Evolutionary conservation across 805 yeast genomes (phyloP), one percentile per base, ranked within the genome.

Genomic region (Suhomyces sp.): DNA sequence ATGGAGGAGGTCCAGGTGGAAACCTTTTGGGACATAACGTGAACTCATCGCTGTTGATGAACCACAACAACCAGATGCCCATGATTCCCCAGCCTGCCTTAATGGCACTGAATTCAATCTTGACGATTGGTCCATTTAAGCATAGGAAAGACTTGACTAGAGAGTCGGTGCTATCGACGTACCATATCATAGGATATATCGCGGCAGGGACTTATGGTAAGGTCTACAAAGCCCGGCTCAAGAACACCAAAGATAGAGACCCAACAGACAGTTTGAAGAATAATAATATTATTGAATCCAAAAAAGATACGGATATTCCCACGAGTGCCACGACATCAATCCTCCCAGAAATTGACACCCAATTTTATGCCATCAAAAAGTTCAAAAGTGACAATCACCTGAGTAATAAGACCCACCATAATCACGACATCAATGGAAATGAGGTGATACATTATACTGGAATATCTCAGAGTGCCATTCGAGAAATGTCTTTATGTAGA

Each of bases 171-270:
- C 63, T 88, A n/a, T 81, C 83, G 34, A 83, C 82, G 48, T 93
- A 90, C 60, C 90, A 83, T 43, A 83, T 93, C 40, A 63, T 88
- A 12, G 98, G 98, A 0, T 93, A 93, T 60, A 93, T 93, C 39
- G 98, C 98, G 1, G 96, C 98, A 0, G 98, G 98, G 25, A 93
- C 98, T 0, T 93, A 93, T 59, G 98, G 98, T 39, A 77, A 88
- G 39, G 96, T 88, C 15, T 93, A 88, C 66, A 91, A 93, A 56
- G 98, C 97, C 6, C 75, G 76, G 42, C 71, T 80, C 6, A 56
- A 60, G 47, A 42, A 56, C 51, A 27, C 50, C 46, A 25, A 39
- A 36, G 39, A 25, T 15, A n/a, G 35, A 19, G 33, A 21, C 22
- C 18, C 13, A 9, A 29, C 36, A 22, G 23, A 43, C 39, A 20